Percentiles rank a stretch among this genome's conserved stretches.
Evolutionary conservation across 2,329 filamentous ascomycete species (phyloP).

Genomic region (Emergomyces africanus): DNA sequence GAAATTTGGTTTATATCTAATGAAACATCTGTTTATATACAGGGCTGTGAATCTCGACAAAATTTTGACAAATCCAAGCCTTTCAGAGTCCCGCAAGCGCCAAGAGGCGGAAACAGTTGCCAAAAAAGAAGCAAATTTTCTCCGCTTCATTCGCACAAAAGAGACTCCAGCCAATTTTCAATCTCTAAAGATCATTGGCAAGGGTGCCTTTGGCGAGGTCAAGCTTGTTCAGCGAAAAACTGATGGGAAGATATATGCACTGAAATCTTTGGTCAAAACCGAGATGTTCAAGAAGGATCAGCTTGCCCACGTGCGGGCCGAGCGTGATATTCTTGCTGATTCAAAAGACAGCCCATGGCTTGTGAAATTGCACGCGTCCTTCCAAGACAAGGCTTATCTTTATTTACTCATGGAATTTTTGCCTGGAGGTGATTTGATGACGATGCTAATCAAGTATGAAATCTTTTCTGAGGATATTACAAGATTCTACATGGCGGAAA

Average conservation of each 20-base stretch:
- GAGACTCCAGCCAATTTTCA: conserved; percentile 91
- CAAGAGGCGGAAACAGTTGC: conserved; percentile 75
- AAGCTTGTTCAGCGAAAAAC: conserved; percentile 94
- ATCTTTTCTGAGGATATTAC: conserved; percentile 99
- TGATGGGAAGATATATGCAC: conserved; percentile 92
- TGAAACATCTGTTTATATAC: conserved; percentile 25
- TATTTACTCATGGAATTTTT: conserved; percentile 99
- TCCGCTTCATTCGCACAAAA: conserved; percentile 93
- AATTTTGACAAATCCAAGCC: conserved; percentile 63
- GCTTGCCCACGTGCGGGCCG: conserved; percentile 88
- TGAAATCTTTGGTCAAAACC: conserved; percentile 96
- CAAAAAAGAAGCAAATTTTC: conserved; percentile 91
- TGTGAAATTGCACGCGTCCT: conserved; percentile 95
- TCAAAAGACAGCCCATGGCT: conserved; percentile 97
- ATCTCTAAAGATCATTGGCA: conserved; percentile 96
- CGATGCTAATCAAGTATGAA: conserved; percentile 99
- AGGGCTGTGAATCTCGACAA: conserved; percentile 89
- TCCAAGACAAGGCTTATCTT: conserved; percentile 90
- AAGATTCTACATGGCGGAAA: conserved; percentile 97
- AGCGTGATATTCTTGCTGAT: conserved; percentile 94
- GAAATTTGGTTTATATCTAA: neutral
- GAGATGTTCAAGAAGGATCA: conserved; percentile 99
- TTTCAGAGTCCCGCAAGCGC: conserved; percentile 64
- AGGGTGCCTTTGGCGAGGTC: conserved; percentile 97
- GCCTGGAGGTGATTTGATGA: conserved; percentile 97